These are phyloP conservation scores for Nakaseomyces bracarensis DNA, from an alignment of 1,139 yeast species.

Conservation along the genomic window DNA sequence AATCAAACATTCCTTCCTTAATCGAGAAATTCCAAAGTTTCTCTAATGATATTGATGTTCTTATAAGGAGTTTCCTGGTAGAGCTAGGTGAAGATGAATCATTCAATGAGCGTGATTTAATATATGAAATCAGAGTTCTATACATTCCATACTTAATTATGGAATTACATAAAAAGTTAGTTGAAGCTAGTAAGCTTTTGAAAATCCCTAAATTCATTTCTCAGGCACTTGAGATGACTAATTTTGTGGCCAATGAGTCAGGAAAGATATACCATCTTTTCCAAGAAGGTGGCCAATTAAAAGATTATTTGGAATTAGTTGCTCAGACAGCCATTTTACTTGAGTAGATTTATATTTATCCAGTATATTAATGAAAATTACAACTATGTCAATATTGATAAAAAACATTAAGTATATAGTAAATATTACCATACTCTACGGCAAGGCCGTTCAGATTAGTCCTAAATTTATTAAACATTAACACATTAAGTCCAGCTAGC, in stretches of 20 bases:
- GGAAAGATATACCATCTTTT: constrained; percentile 47
- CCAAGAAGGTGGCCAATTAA: constrained; percentile 49
- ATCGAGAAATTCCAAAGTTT: constrained; percentile 29
- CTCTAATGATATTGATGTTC: constrained; percentile 19
- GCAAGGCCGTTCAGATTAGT: too few species aligned
- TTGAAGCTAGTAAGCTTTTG: constrained; percentile 35
- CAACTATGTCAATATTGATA: too few species aligned
- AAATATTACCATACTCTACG: too few species aligned
- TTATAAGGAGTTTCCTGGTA: constrained; percentile 28
- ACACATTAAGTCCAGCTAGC: too few species aligned
- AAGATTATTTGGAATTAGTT: constrained; percentile 50
- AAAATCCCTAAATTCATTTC: constrained; percentile 35
- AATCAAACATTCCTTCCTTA: constrained; percentile 26
- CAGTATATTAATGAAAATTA: background rate
- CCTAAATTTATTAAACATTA: too few species aligned
- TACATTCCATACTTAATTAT: constrained; percentile 70
- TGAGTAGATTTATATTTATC: constrained; percentile 13
- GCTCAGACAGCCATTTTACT: constrained; percentile 52
- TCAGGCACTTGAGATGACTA: constrained; percentile 52
- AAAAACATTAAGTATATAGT: background rate
- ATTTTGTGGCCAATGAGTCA: constrained; percentile 44
- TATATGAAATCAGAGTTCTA: constrained; percentile 43
- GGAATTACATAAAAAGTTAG: constrained; percentile 50
- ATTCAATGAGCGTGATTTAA: constrained; percentile 22
- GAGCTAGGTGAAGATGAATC: constrained; percentile 27